Evolutionary conservation across 2,329 filamentous ascomycete genomes (phyloP).

Genomic region (Fusarium penzigii): DNA sequence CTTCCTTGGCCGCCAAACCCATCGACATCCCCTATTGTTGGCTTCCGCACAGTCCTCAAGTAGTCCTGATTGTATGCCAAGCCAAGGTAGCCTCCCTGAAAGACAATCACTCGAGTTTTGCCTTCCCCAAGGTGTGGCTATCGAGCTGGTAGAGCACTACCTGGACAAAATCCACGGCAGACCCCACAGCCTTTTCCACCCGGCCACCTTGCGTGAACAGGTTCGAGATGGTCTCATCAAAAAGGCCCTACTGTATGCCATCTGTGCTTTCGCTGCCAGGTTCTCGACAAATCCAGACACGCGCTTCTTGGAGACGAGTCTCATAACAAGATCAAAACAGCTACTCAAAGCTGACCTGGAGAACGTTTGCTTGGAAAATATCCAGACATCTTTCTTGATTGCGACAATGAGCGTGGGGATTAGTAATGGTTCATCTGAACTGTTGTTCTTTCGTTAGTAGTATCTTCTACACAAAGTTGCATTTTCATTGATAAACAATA

Average conservation of each 20-base stretch:
- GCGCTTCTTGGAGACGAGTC: neutral
- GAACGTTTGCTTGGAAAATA: constrained; percentile 15
- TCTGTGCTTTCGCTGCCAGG: constrained; percentile 11
- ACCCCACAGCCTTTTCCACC: constrained; percentile 17
- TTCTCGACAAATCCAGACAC: neutral
- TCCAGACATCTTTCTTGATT: constrained; percentile 13
- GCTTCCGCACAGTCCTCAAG: neutral
- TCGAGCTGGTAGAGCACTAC: constrained; percentile 9
- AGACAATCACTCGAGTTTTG: neutral
- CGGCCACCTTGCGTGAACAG: neutral
- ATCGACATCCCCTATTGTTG: neutral
- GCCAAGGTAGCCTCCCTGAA: neutral
- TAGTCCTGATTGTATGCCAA: neutral
- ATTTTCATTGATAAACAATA: neutral
- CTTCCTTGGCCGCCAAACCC: neutral
- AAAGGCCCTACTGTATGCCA: constrained; percentile 6
- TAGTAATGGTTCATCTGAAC: constrained; percentile 7
- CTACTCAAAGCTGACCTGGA: constrained; percentile 8
- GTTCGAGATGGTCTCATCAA: neutral
- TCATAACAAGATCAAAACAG: constrained; percentile 5
- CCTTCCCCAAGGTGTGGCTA: neutral
- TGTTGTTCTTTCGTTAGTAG: constrained; percentile 10
- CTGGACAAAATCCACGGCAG: constrained; percentile 12
- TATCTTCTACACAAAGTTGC: neutral
- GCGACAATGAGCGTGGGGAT: constrained; percentile 3